Percentiles rank a stretch among this genome's conserved stretches.
Conservation (phyloP, 768 basidiomycete species). For the Termitomyces sp. region DNA sequence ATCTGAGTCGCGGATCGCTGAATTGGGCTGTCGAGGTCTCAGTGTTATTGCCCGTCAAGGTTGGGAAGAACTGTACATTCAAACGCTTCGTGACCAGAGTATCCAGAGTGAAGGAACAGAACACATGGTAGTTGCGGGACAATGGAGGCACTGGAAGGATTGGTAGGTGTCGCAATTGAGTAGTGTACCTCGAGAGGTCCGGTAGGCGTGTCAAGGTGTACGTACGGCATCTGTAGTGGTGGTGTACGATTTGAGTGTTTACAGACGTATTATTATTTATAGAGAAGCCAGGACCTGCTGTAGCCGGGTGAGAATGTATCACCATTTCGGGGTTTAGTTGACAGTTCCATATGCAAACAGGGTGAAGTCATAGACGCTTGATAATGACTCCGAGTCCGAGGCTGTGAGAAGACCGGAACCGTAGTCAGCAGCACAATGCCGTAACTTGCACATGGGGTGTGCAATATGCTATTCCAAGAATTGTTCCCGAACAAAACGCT, state of each 20-base stretch:
- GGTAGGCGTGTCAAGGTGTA: constrained; percentile 10
- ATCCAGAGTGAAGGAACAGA: constrained; percentile 18
- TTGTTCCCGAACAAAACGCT: not conserved
- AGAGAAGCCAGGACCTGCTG: not conserved
- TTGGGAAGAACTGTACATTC: constrained; percentile 10
- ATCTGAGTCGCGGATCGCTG: constrained; percentile 17
- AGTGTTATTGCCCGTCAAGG: not conserved
- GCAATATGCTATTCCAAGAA: not conserved
- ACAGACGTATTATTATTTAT: not conserved
- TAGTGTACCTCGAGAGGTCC: constrained; percentile 15
- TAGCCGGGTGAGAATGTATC: not conserved
- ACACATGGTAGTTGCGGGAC: constrained; percentile 13
- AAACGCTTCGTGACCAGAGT: constrained; percentile 15
- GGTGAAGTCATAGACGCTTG: not conserved
- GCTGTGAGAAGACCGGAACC: constrained; percentile 8
- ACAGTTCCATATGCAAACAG: not conserved
- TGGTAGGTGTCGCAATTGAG: constrained; percentile 15
- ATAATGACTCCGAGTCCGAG: not conserved
- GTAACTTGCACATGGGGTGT: not conserved
- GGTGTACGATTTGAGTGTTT: not conserved
- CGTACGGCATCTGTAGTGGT: constrained; percentile 12
- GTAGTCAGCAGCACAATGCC: not conserved
- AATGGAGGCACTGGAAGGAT: constrained; percentile 12
- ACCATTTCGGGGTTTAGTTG: not conserved
- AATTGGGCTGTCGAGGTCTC: constrained; percentile 15